A percentile compares a stretch with the other conserved stretches of the same genome.
Evolutionary conservation across 164 flowering plant genomes (phyloP).

Genomic region (Stephania cephalantha): DNA sequence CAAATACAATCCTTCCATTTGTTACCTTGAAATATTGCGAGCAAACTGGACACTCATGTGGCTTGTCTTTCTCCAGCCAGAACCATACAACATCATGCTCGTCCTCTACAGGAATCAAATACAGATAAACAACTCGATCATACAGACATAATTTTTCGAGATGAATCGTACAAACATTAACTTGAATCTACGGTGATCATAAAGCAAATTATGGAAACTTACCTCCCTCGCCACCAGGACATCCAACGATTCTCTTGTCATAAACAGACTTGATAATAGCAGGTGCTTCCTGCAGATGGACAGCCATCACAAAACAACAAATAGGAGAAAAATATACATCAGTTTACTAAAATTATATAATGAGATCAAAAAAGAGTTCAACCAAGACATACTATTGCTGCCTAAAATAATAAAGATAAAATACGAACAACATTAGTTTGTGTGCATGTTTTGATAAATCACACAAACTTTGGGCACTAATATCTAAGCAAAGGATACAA

Average conservation of each 20-base stretch:
- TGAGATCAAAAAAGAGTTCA: background rate
- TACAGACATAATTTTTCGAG: background rate
- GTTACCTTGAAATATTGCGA: conserved; percentile 61
- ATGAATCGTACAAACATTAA: background rate
- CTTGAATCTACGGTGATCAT: background rate
- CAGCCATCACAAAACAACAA: background rate
- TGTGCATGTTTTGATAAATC: no score
- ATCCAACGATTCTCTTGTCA: conserved; percentile 67
- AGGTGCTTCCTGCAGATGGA: conserved; percentile 48
- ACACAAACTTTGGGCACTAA: no score
- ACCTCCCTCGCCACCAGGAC: conserved; percentile 80
- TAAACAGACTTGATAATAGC: conserved; percentile 51
- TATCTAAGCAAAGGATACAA: background rate
- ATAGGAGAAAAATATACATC: no score
- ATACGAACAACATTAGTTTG: no score
- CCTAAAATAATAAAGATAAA: no score
- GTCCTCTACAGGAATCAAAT: conserved; percentile 39
- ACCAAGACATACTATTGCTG: background rate
- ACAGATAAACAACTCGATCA: background rate
- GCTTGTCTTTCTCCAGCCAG: conserved; percentile 88
- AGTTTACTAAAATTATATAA: no score
- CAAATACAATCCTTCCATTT: conserved; percentile 4
- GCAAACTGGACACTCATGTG: conserved; percentile 87
- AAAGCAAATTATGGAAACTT: conserved; percentile 9
- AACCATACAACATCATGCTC: conserved; percentile 99